Evolutionary conservation across 495 filamentous ascomycete species (phyloP).

Genomic region (Aspergillus heteromorphus): DNA sequence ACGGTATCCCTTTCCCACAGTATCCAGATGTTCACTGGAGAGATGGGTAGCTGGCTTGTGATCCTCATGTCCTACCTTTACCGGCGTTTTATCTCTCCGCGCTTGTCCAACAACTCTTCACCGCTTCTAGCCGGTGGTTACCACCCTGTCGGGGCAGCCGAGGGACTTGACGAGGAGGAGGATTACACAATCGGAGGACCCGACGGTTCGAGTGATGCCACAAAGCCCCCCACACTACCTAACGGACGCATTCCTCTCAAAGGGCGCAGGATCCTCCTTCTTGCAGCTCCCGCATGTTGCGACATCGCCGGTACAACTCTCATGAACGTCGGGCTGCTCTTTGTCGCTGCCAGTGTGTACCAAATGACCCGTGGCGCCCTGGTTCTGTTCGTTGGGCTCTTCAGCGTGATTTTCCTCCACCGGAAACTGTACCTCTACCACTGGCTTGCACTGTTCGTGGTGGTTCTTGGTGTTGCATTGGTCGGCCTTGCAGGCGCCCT

Average conservation of each 20-base stretch:
- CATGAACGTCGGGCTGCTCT: constrained; percentile 92
- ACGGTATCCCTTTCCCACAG: constrained; percentile 19
- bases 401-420: constrained; percentile 85
- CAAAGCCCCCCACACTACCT: constrained; percentile 45
- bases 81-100: constrained; percentile 46
- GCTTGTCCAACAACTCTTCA: constrained; percentile 26
- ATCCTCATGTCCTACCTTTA: constrained; percentile 62
- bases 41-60: constrained; percentile 89
- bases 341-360: constrained; percentile 92
- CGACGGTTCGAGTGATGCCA: constrained; percentile 35
- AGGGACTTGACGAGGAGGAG: constrained; percentile 42
- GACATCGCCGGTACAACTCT: constrained; percentile 93
- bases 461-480: constrained; percentile 81
- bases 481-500: constrained; percentile 87
- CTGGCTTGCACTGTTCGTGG: constrained; percentile 81
- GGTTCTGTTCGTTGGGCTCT: constrained; percentile 90
- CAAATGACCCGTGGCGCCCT: constrained; percentile 97
- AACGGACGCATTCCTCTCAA: constrained; percentile 51
- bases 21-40: constrained; percentile 88
- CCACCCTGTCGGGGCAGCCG: constrained; percentile 48
- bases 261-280: constrained; percentile 68
- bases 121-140: constrained; percentile 57
- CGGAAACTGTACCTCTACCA: constrained; percentile 75
- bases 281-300: constrained; percentile 84
- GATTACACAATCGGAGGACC: constrained; percentile 28